phyloP scores from a whole-genome alignment of 139 green algal species.

The Chlorella ohadii region DNA sequence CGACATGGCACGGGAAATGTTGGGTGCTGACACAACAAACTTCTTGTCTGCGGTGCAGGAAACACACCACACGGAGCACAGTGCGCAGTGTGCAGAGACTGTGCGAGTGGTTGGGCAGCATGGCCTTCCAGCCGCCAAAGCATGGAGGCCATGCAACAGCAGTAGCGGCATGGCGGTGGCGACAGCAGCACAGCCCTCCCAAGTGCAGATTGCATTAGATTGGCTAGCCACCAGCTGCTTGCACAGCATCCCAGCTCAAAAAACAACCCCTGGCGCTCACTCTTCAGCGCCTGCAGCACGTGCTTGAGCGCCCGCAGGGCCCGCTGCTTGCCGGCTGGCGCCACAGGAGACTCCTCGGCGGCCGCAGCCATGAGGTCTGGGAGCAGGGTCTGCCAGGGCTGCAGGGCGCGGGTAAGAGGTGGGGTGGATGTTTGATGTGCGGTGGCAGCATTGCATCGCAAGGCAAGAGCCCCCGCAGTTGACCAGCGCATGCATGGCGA shows the following conservation, averaged over 20 bases:
- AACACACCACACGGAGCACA: neutral
- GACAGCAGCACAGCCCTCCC: neutral
- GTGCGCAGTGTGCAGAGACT: too few species aligned
- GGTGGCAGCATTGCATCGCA: too few species aligned
- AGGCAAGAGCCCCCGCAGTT: too few species aligned
- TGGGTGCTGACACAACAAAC: constrained; percentile 72
- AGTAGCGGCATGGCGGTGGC: too few species aligned
- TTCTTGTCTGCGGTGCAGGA: constrained; percentile 54
- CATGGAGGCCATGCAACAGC: too few species aligned
- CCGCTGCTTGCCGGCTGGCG: constrained; percentile 45
- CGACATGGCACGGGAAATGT: neutral
- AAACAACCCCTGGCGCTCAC: constrained; percentile 1
- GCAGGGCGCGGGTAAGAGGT: neutral
- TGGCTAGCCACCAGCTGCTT: too few species aligned
- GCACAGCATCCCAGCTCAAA: too few species aligned
- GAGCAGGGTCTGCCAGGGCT: constrained; percentile 45
- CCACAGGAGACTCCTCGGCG: constrained; percentile 21
- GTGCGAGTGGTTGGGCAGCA: too few species aligned
- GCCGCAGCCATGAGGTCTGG: constrained; percentile 46
- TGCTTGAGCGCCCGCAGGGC: constrained; percentile 72
- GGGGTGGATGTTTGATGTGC: too few species aligned
- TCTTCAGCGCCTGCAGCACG: constrained; percentile 67
- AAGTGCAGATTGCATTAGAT: too few species aligned
- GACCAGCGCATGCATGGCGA: too few species aligned
- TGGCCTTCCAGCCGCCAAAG: too few species aligned